phyloP scores from a whole-genome alignment of 1,284 basidiomycete species.

The Tetrapyrgos nigripes region DNA sequence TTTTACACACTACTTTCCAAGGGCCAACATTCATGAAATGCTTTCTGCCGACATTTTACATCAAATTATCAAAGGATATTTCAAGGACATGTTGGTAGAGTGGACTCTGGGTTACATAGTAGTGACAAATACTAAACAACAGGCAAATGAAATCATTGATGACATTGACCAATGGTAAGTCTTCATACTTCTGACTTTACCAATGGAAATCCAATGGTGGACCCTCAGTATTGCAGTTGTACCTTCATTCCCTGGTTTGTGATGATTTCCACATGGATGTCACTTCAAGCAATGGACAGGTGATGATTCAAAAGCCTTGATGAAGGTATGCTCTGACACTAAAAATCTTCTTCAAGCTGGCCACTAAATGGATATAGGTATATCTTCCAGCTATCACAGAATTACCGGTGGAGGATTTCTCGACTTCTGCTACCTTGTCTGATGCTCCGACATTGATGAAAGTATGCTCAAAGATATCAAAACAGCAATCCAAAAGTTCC shows the following conservation, averaged over 20 bases:
- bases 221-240: background rate
- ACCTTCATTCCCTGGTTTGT: slow-evolving; percentile 28
- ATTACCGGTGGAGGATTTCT: slow-evolving; percentile 29
- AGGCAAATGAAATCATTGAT: slow-evolving; percentile 24
- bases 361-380: slow-evolving; percentile 21
- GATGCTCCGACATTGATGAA: slow-evolving; percentile 22
- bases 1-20: slow-evolving; percentile 18
- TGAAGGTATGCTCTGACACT: slow-evolving; percentile 31
- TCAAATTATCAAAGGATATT: slow-evolving; percentile 40
- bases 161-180: slow-evolving; percentile 33
- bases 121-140: slow-evolving; percentile 13
- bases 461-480: slow-evolving; percentile 25
- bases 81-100: slow-evolving; percentile 33
- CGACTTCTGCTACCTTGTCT: slow-evolving; percentile 41
- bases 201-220: background rate
- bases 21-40: slow-evolving; percentile 30
- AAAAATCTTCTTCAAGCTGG: background rate
- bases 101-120: slow-evolving; percentile 31
- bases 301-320: slow-evolving; percentile 34
- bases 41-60: slow-evolving; percentile 36
- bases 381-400: slow-evolving; percentile 34
- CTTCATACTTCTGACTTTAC: background rate
- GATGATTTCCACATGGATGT: slow-evolving; percentile 29
- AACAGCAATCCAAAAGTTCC: slow-evolving; percentile 17
- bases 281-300: slow-evolving; percentile 36